These are phyloP conservation scores for Lachancea thermotolerans DNA, from an alignment of 805 yeast species.

Conservation along the genomic window DNA sequence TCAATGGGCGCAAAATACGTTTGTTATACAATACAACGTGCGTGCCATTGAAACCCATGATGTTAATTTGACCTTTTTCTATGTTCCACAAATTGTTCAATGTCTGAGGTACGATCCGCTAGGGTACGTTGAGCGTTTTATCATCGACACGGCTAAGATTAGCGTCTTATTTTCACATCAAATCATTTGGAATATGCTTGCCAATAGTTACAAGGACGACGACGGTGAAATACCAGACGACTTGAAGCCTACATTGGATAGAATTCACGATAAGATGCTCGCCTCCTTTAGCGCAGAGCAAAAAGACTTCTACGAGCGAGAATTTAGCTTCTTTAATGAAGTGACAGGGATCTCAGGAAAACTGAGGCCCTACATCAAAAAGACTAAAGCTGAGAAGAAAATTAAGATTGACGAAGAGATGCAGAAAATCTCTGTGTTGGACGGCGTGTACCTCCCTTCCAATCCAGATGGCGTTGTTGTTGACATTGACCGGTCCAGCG, in stretches of 20 bases:
- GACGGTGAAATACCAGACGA: conserved; percentile 74
- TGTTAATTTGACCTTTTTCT: conserved; percentile 83
- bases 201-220: conserved; percentile 87
- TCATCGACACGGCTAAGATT: conserved; percentile 85
- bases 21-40: conserved; percentile 79
- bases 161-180: conserved; percentile 94
- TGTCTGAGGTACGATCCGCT: conserved; percentile 70
- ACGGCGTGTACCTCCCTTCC: conserved; percentile 88
- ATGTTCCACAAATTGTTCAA: conserved; percentile 97
- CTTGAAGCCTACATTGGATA: conserved; percentile 76
- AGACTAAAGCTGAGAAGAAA: conserved; percentile 93
- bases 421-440: conserved; percentile 63
- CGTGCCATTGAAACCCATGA: conserved; percentile 83
- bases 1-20: conserved; percentile 57
- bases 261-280: conserved; percentile 59
- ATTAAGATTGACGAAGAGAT: conserved; percentile 94
- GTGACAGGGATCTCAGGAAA: conserved; percentile 94
- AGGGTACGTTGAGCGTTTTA: conserved; percentile 84
- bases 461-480: conserved; percentile 94
- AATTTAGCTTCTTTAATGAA: conserved; percentile 82
- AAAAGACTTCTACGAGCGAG: conserved; percentile 63
- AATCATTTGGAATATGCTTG: conserved; percentile 95
- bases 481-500: conserved; percentile 87
- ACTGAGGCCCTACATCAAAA: conserved; percentile 88
- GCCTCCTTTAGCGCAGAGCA: conserved; percentile 55